These are phyloP conservation scores for Mycena sp. DNA, from an alignment of 1,284 basidiomycete species.

Conservation along the genomic window DNA sequence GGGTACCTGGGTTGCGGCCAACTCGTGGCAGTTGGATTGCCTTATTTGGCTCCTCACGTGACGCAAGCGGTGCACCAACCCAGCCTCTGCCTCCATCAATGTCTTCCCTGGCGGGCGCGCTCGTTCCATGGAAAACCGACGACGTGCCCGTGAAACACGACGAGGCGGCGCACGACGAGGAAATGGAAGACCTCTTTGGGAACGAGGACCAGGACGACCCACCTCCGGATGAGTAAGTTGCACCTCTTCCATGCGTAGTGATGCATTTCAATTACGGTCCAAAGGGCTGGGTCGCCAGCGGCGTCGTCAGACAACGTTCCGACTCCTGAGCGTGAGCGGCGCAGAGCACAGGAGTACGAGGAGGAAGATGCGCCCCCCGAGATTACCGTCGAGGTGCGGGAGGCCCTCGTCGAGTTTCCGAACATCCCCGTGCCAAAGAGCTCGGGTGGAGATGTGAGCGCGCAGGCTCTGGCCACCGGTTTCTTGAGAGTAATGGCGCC, in stretches of 20 bases:
- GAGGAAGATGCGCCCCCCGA: slow-evolving; percentile 77
- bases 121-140: slow-evolving; percentile 25
- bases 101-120: slow-evolving; percentile 31
- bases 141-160: slow-evolving; percentile 29
- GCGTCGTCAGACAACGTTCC: slow-evolving; percentile 73
- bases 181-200: slow-evolving; percentile 80
- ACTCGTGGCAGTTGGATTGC: too few relatives aligned
- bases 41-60: too few relatives aligned
- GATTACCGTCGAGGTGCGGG: slow-evolving; percentile 63
- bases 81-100: too few relatives aligned
- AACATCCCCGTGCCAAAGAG: slow-evolving; percentile 80
- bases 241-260: slow-evolving; percentile 37
- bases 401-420: slow-evolving; percentile 79
- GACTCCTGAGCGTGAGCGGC: slow-evolving; percentile 71
- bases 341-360: slow-evolving; percentile 81
- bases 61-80: too few relatives aligned
- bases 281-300: slow-evolving; percentile 51
- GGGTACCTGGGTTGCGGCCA: too few relatives aligned
- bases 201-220: slow-evolving; percentile 68
- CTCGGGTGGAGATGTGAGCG: slow-evolving; percentile 74
- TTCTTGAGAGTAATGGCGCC: slow-evolving; percentile 2
- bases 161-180: slow-evolving; percentile 61
- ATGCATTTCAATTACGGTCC: slow-evolving; percentile 9
- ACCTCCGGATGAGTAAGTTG: slow-evolving; percentile 50
- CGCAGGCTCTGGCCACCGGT: neutral